Base-by-base conservation (phyloP, 2,329 filamentous ascomycete species). In the Coniochaeta sp. region DNA sequence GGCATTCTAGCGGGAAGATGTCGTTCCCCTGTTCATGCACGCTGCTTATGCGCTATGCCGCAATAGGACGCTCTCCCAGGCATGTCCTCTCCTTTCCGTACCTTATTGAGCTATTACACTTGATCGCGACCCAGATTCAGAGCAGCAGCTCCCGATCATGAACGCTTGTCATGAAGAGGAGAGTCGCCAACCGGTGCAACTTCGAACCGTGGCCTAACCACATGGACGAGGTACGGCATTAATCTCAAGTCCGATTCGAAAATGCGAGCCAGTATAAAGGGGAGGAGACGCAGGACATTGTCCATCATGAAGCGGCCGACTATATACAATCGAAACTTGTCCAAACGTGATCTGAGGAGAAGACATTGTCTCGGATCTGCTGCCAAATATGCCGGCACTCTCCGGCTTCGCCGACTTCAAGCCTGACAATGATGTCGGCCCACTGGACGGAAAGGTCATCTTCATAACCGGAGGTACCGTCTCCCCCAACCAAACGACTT, bases 381-480 rank as follows among this genome's bases (percentile, higher is more conserved):
- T 42, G 20, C 20, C 20, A 10, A 26, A 22, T 24, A 58, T 62
- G 57, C 49, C 48, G 24, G 18, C 40, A 20, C 51, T 56, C 35
- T 55, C 13, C 10, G 56, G 56, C 13, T 59, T 55, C 32, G 48
- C 52, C 5, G 38, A 57, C 33, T 68, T 67, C 51, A 57, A 66
- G 30, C 63, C 63, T 2, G 60, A 65, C 4, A 61, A 53, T 20
- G 65, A 71, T 42, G 69, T 74, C 20, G 68, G 70, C 3, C 58
- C 62, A 27, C 63, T 73, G 1, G 47, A 57, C 3, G 67, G 64
- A 13, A 72, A 69, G 51, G 65, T 71, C 13, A 67, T 73, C 9
- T 58, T 74, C 3, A 59, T 74, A n/a, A 74, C 71, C 5, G 72
- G 72, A 31, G 72, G 69, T 60, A 61, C 46, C 54, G 26, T 10